Evolutionary conservation across 73 alveolate genomes (phyloP).

Genomic region (Symbiodinium natans): DNA sequence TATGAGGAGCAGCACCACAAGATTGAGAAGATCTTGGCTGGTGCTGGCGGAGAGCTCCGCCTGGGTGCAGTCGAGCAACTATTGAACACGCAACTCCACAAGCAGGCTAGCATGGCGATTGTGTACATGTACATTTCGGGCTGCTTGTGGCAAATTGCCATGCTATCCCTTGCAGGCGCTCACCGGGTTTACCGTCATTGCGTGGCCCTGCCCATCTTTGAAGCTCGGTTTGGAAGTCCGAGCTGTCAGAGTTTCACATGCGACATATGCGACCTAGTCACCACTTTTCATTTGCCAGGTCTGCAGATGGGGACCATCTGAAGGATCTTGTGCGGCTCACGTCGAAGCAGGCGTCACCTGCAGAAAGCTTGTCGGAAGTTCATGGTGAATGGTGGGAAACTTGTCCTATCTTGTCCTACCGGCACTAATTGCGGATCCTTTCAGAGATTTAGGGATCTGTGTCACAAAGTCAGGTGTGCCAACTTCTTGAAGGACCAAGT

Average conservation of each 20-base stretch:
- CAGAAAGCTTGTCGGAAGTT: too few species aligned
- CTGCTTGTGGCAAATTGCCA: not conserved
- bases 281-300: constrained; percentile 9
- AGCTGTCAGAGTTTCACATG: too few species aligned
- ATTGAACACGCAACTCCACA: not conserved
- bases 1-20: constrained; percentile 39
- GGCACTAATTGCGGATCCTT: too few species aligned
- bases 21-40: constrained; percentile 35
- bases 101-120: not conserved
- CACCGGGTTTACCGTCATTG: not conserved
- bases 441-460: too few species aligned
- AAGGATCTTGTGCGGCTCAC: constrained; percentile 46
- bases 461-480: constrained; percentile 47
- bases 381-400: too few species aligned
- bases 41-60: constrained; percentile 39
- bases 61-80: constrained; percentile 38
- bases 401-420: too few species aligned
- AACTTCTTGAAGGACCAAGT: constrained; percentile 55
- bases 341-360: constrained; percentile 34
- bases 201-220: not conserved
- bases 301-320: constrained; percentile 27
- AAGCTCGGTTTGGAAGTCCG: too few species aligned
- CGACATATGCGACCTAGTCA: too few species aligned
- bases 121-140: not conserved
- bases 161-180: not conserved